These are phyloP conservation scores for Moricandia arvensis DNA, from an alignment of 345 rosid species.

Conservation along the genomic window DNA sequence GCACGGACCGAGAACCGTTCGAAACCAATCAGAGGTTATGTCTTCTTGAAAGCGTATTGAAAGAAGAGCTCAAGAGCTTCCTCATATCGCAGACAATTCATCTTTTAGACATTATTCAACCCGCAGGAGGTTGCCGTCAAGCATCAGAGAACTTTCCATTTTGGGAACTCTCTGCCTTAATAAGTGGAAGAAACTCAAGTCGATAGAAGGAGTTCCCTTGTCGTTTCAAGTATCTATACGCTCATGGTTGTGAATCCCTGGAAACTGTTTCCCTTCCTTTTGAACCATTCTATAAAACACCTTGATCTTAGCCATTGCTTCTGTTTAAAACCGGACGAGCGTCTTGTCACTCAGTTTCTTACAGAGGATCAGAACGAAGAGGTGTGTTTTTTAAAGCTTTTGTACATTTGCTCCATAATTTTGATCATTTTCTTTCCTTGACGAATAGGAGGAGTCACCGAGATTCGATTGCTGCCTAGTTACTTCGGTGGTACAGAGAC, in stretches of 20 bases:
- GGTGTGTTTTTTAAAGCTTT: not conserved
- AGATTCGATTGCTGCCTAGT: not conserved
- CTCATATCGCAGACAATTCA: no score
- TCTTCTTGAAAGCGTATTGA: not conserved
- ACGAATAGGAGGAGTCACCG: not conserved
- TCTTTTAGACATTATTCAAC: not conserved
- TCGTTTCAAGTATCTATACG: not conserved
- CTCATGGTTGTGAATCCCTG: not conserved
- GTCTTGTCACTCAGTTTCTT: no score
- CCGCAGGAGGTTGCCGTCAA: not conserved
- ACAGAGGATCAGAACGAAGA: not conserved
- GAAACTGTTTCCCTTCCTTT: not conserved
- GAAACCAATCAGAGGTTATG: not conserved
- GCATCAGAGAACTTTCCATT: not conserved
- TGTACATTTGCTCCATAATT: not conserved
- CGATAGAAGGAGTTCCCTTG: not conserved
- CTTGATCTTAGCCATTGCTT: not conserved
- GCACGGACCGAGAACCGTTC: no score
- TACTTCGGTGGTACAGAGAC: not conserved
- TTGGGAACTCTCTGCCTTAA: slow-evolving; percentile 11
- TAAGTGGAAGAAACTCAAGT: slow-evolving; percentile 14
- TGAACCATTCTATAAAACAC: not conserved
- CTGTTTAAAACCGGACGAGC: no score
- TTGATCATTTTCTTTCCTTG: not conserved
- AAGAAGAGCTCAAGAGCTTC: no score